A percentile compares a stretch with the other conserved stretches of the same genome.
Evolutionary conservation across 768 basidiomycete species (phyloP).

Genomic region (Filobasidium floriforme): DNA sequence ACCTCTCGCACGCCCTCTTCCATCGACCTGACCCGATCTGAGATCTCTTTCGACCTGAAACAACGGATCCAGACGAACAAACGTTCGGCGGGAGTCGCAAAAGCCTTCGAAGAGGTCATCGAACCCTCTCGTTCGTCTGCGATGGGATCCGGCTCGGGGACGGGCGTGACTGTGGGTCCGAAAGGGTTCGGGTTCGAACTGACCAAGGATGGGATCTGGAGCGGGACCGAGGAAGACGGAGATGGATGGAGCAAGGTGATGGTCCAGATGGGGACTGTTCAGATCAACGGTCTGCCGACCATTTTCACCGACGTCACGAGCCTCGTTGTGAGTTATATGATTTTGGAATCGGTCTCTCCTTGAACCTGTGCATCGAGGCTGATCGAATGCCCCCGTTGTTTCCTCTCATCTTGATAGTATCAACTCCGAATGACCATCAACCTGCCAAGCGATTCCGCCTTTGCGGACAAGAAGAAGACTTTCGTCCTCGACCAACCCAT

Average conservation of each 20-base stretch:
- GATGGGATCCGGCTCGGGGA: neutral
- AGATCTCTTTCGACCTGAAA: neutral
- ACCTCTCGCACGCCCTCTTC: neutral
- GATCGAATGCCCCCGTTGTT: neutral
- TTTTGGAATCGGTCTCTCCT: too few relatives aligned
- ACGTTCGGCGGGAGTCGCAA: neutral
- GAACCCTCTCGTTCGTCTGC: neutral
- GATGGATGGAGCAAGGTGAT: neutral
- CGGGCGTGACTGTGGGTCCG: neutral
- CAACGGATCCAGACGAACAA: neutral
- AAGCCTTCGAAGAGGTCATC: neutral
- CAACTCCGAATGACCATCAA: neutral
- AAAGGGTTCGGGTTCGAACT: neutral
- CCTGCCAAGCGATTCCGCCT: neutral
- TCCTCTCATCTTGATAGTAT: neutral
- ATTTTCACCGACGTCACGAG: neutral
- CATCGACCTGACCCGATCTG: neutral
- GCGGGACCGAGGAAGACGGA: neutral
- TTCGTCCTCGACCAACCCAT: neutral
- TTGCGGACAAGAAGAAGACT: neutral
- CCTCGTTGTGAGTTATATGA: constrained; percentile 6
- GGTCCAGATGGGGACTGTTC: neutral
- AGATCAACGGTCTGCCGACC: neutral
- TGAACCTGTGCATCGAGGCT: too few relatives aligned
- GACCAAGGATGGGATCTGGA: constrained; percentile 1